Evolutionary conservation across 805 yeast species (phyloP).

Genomic region (Candida montana): DNA sequence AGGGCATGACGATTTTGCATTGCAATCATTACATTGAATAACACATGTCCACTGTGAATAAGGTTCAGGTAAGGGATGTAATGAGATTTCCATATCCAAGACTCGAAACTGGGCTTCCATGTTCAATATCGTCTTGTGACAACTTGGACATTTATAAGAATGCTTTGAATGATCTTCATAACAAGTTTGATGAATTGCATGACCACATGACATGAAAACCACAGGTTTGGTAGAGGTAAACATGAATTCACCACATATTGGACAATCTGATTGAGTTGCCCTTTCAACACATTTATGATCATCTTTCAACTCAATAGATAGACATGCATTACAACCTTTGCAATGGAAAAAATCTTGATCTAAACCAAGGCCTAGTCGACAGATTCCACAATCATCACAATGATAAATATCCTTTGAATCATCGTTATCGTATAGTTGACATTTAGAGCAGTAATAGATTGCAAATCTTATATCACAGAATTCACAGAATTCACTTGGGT

Average conservation of each 20-base stretch:
- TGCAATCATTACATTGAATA: slow-evolving; percentile 81
- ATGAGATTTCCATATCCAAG: slow-evolving; percentile 73
- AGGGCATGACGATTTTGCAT: slow-evolving; percentile 66
- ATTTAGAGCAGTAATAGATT: slow-evolving; percentile 67
- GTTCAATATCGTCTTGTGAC: slow-evolving; percentile 77
- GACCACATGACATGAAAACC: slow-evolving; percentile 92
- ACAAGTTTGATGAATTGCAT: slow-evolving; percentile 84
- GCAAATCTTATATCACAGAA: slow-evolving; percentile 67
- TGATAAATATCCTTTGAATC: slow-evolving; percentile 79
- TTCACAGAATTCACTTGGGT: slow-evolving; percentile 63
- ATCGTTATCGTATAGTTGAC: slow-evolving; percentile 82
- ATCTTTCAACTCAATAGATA: slow-evolving; percentile 70
- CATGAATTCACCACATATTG: slow-evolving; percentile 88
- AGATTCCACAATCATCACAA: slow-evolving; percentile 89
- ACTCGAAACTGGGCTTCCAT: slow-evolving; percentile 88
- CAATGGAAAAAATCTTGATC: slow-evolving; percentile 92
- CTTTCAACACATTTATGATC: slow-evolving; percentile 82
- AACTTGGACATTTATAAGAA: slow-evolving; percentile 86
- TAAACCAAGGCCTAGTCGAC: slow-evolving; percentile 83
- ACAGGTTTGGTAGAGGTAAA: slow-evolving; percentile 78
- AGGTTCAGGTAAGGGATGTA: slow-evolving; percentile 77
- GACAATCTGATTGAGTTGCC: slow-evolving; percentile 87
- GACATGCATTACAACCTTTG: slow-evolving; percentile 81
- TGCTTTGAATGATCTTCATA: slow-evolving; percentile 77
- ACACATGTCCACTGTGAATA: slow-evolving; percentile 70